These are phyloP conservation scores for Aspergillus ibericus DNA, from an alignment of 2,329 filamentous ascomycete species.

Conservation along the genomic window DNA sequence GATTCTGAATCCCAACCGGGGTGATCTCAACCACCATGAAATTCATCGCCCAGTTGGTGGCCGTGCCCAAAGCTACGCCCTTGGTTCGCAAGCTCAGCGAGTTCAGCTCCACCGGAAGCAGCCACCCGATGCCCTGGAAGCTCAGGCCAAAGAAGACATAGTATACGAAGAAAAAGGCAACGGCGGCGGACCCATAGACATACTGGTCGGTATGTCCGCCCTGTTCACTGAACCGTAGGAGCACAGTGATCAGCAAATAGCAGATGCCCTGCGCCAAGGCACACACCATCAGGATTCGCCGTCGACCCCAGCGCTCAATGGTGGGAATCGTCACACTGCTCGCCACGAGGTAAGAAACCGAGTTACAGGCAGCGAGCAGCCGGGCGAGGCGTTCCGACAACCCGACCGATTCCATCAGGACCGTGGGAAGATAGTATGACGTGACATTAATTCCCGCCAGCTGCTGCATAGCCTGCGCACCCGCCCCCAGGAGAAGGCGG, in stretches of 20 bases:
- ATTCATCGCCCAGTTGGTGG: constrained; percentile 14
- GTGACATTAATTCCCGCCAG: constrained; percentile 25
- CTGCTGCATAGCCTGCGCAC: constrained; percentile 31
- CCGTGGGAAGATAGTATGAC: constrained; percentile 21
- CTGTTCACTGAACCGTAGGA: not conserved
- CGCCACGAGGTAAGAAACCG: constrained; percentile 17
- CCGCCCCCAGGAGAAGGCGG: constrained; percentile 45
- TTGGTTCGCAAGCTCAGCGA: constrained; percentile 19
- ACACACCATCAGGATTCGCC: constrained; percentile 47
- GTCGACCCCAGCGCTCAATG: constrained; percentile 48
- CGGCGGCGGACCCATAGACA: constrained; percentile 39
- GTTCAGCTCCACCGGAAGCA: constrained; percentile 23
- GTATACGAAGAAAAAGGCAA: constrained; percentile 41
- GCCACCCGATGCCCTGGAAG: constrained; percentile 19
- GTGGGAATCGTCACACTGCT: constrained; percentile 41
- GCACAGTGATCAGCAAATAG: not conserved
- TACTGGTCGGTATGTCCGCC: constrained; percentile 28
- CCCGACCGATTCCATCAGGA: constrained; percentile 17
- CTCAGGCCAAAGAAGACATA: constrained; percentile 17
- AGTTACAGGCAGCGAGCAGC: constrained; percentile 18
- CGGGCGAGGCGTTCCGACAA: constrained; percentile 15
- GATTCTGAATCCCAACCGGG: constrained; percentile 35
- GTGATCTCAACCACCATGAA: constrained; percentile 22
- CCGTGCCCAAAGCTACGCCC: constrained; percentile 14
- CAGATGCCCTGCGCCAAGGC: constrained; percentile 31